A percentile compares a stretch with the other conserved stretches of the same genome.
These are phyloP conservation scores for Aspergillus cavernicola DNA, from an alignment of 495 filamentous ascomycete genomes.

Conservation along the genomic window DNA sequence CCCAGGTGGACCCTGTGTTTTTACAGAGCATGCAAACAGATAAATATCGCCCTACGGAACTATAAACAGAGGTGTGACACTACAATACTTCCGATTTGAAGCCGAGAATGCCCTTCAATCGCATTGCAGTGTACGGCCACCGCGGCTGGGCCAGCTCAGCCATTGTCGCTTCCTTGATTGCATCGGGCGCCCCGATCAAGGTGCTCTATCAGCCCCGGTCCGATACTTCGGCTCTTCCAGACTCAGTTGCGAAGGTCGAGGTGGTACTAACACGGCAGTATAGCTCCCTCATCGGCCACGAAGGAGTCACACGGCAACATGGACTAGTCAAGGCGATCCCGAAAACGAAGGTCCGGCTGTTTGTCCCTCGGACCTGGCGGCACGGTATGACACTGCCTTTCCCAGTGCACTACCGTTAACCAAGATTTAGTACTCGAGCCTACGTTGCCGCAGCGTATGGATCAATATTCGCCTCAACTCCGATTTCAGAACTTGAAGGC, in stretches of 20 bases:
- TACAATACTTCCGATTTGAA: too few relatives aligned
- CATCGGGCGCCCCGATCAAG: constrained; percentile 17
- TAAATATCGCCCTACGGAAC: too few relatives aligned
- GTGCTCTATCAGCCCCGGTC: constrained; percentile 21
- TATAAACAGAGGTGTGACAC: too few relatives aligned
- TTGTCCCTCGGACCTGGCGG: constrained; percentile 21
- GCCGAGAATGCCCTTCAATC: neutral
- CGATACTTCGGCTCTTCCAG: constrained; percentile 9
- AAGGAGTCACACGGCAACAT: constrained; percentile 12
- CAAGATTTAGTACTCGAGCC: constrained; percentile 11
- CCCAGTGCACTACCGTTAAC: neutral
- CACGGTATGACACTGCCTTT: constrained; percentile 4
- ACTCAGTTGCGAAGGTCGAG: constrained; percentile 9
- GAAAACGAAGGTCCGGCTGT: constrained; percentile 20
- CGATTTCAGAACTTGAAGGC: neutral
- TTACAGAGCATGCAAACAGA: too few relatives aligned
- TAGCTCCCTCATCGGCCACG: constrained; percentile 23
- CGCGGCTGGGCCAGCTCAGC: constrained; percentile 21
- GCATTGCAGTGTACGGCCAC: constrained; percentile 17
- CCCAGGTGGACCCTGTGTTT: too few relatives aligned
- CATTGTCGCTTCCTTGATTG: constrained; percentile 15
- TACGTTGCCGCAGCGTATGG: constrained; percentile 22
- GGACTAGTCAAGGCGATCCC: constrained; percentile 21
- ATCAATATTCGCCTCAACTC: constrained; percentile 16
- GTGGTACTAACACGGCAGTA: constrained; percentile 8